Base-by-base conservation (phyloP, 2,329 filamentous ascomycete species). In the Cylindrodendrum hubeiense region DNA sequence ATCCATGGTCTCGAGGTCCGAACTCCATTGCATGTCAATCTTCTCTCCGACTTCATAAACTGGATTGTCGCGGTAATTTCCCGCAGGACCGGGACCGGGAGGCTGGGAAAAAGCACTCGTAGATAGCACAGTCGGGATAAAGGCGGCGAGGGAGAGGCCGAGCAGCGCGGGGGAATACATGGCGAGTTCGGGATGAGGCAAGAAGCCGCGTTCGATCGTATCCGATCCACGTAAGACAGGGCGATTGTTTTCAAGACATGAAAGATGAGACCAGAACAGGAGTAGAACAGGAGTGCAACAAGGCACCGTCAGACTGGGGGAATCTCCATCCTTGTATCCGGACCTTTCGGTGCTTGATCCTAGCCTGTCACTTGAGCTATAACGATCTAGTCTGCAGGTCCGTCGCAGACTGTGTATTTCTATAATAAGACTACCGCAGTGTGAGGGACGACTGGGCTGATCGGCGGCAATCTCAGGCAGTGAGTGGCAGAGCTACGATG, bases 51-150 rank as follows among this genome's bases (percentile, higher is more conserved):
- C 22, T 13, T 49, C 7, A 22, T 58, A 58, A 19, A 33, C 30
- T 39, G 55, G 55, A 28, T 58, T 58, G 55, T 50, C 44, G 44
- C 44, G 55, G 22, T 41, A 58, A 39, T 39, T 33, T 9, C 33
- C 55, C 7, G 28, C 41, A 19, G 55, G 44, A 8, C 55, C 44
- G 13, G 33, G 24, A n/a, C 28, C 44, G 17, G 41, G 41, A 4
- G 55, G 55, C 33, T 24, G 9, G 13, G 28, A 21, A 21, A 58
- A 58, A 21, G 13, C 9, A 19, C 5, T 43, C 8, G 19, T n/a
- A 9, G 34, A 12, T 12, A 10, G 34, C 33, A 43, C 51, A 7
- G 21, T 17, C 22, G 34, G 22, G 19, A 37, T 10, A 4, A 54
- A 41, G 41, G 53, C 28, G 10, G 46, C 24, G 47, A 46, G 21